A percentile compares a stretch with the other conserved stretches of the same genome.
Evolutionary conservation across 495 filamentous ascomycete genomes (phyloP).

Genomic region (Penicillium daleae): DNA sequence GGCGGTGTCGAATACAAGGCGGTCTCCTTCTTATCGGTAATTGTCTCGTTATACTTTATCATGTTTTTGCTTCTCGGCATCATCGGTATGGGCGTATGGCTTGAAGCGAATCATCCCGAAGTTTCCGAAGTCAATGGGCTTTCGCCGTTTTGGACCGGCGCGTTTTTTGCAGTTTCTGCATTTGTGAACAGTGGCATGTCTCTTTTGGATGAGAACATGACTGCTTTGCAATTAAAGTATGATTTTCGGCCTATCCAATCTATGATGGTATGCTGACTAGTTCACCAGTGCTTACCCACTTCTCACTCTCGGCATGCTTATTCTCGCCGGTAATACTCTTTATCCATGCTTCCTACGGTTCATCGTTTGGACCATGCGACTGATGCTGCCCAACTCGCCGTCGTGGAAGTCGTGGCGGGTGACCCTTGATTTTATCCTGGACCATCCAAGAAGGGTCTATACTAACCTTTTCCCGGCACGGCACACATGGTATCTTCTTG

Average conservation of each 20-base stretch:
- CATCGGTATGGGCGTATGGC: slow-evolving; percentile 73
- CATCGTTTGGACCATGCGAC: slow-evolving; percentile 68
- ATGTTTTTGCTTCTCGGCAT: slow-evolving; percentile 72
- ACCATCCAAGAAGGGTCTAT: slow-evolving; percentile 74
- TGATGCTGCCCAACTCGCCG: slow-evolving; percentile 46
- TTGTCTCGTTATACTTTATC: slow-evolving; percentile 77
- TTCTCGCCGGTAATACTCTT: slow-evolving; percentile 82
- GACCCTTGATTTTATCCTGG: slow-evolving; percentile 80
- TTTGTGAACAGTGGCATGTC: slow-evolving; percentile 92
- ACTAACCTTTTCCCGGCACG: slow-evolving; percentile 79
- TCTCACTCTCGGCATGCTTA: slow-evolving; percentile 74
- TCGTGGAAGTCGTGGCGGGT: slow-evolving; percentile 55
- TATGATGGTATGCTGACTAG: slow-evolving; percentile 16
- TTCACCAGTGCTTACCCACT: slow-evolving; percentile 61
- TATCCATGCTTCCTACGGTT: slow-evolving; percentile 80
- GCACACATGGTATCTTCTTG: slow-evolving; percentile 80
- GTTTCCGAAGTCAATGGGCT: slow-evolving; percentile 68
- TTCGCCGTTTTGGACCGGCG: slow-evolving; percentile 60
- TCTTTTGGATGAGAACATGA: slow-evolving; percentile 81
- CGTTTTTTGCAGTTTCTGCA: slow-evolving; percentile 61
- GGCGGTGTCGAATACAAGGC: slow-evolving; percentile 83
- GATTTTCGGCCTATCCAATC: not conserved
- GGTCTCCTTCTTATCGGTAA: slow-evolving; percentile 66
- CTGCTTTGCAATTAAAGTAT: slow-evolving; percentile 45
- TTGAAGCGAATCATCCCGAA: slow-evolving; percentile 61